These are phyloP conservation scores for Aspergillus pseudonomiae DNA, from an alignment of 2,329 filamentous ascomycete genomes.

Conservation along the genomic window DNA sequence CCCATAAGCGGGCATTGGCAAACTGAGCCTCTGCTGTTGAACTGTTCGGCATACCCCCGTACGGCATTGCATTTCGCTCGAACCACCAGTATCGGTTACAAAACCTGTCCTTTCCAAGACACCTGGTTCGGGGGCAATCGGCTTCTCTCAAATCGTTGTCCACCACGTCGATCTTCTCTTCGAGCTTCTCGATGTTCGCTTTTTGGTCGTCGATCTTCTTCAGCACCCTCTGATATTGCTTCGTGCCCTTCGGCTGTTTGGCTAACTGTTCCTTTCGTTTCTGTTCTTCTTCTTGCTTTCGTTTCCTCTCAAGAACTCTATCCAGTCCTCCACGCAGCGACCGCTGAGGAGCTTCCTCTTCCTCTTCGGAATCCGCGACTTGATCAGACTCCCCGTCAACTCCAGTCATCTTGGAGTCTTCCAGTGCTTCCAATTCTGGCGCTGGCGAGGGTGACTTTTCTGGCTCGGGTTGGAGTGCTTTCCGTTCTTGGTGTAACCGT, in stretches of 20 bases:
- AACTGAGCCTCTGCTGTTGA: conserved; percentile 87
- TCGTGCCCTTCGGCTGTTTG: conserved; percentile 75
- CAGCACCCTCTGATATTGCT: conserved; percentile 83
- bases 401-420: conserved; percentile 43
- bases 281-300: conserved; percentile 71
- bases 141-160: conserved; percentile 94
- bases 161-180: conserved; percentile 80
- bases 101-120: conserved; percentile 91
- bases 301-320: conserved; percentile 74
- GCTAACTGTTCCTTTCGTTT: conserved; percentile 69
- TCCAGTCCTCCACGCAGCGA: conserved; percentile 66
- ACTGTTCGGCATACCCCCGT: conserved; percentile 81
- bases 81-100: conserved; percentile 99
- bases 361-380: conserved; percentile 70
- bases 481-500: conserved; percentile 50
- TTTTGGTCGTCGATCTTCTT: conserved; percentile 90
- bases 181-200: conserved; percentile 74
- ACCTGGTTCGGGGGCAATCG: conserved; percentile 85
- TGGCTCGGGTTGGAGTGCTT: conserved; percentile 50
- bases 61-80: conserved; percentile 97
- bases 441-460: conserved; percentile 48
- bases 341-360: conserved; percentile 60
- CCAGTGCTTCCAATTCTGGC: conserved; percentile 44
- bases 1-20: conserved; percentile 93
- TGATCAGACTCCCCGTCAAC: conserved; percentile 66